Evolutionary conservation across 2,329 filamentous ascomycete species (phyloP), one percentile per base, ranked within the genome.

Genomic region (Apiospora rasikravindrae): DNA sequence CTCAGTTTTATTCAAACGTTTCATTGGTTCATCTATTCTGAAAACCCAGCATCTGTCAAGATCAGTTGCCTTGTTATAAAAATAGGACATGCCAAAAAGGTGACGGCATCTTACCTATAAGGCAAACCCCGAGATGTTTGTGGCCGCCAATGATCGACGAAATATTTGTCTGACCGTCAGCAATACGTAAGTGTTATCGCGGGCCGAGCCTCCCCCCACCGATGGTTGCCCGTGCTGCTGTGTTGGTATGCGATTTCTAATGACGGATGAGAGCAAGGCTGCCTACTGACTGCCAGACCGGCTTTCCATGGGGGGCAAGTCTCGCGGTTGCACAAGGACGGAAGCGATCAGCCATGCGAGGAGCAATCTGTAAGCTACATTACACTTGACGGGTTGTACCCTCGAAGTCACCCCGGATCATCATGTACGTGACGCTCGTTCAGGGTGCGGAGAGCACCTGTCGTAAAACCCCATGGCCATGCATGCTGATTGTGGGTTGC

Each of bases 141-240:
- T 24, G 26, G 53, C 19, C 53, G 2, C 53, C 53, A 61, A 61
- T 40, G 53, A 37, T 37, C 3, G 29, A 61, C 51, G 29, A 57
- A 8, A 10, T 5, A 29, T 33, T 7, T 22, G 6, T 37, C 29
- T 37, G 8, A 13, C 19, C 53, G 19, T 37, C 29, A n/a, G 37
- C 33, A 40, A n/a, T 40, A 64, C 29, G 57, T 40, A 64, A 40
- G 22, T 64, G 4, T 22, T 40, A 33, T 5, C 33, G 19, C 57
- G 57, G 57, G 57, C 57, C 57, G 57, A n/a, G 57, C 57, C 53
- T 64, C 53, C 14, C 53, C 51, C 51, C 53, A 61, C 53, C 22
- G 22, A 19, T 4, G 53, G 29, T 11, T 37, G 29, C 53, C 53
- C 53, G 11, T 29, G 29, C 37, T 16, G 26, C 3, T 22, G 11